Conservation (phyloP, 2,329 filamentous ascomycete species). For the Penicillium sp. region DNA sequence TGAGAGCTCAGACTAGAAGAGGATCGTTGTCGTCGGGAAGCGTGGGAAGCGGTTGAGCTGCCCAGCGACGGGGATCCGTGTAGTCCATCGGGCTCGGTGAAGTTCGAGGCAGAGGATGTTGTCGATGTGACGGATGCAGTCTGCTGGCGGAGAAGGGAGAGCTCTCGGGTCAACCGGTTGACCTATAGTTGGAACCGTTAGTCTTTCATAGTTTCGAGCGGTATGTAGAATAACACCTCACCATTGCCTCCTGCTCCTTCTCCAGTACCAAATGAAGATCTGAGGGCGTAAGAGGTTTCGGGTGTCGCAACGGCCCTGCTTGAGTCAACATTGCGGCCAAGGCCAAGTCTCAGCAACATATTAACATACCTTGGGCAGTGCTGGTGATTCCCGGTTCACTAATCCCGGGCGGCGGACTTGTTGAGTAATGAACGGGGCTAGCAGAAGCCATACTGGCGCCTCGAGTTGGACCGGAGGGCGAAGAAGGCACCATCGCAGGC, state of each 20-base stretch:
- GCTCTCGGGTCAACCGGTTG: constrained; percentile 87
- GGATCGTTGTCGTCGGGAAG: constrained; percentile 56
- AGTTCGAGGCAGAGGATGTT: constrained; percentile 54
- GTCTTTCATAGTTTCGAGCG: neutral
- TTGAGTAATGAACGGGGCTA: constrained; percentile 32
- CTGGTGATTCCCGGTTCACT: constrained; percentile 39
- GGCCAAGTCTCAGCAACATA: neutral
- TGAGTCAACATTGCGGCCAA: constrained; percentile 2
- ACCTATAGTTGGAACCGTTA: constrained; percentile 55
- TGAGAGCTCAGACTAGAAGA: constrained; percentile 54
- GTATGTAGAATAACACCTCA: constrained; percentile 44
- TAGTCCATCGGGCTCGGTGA: constrained; percentile 49
- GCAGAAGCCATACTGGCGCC: constrained; percentile 42
- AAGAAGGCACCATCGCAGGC: constrained; percentile 33
- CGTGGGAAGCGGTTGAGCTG: constrained; percentile 52
- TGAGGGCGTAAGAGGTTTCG: constrained; percentile 79
- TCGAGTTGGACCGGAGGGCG: constrained; percentile 39
- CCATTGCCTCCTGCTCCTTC: constrained; percentile 92
- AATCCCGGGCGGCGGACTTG: constrained; percentile 23
- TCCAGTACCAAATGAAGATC: constrained; percentile 88
- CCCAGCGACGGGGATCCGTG: constrained; percentile 44
- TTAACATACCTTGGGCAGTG: constrained; percentile 41
- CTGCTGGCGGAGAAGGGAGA: constrained; percentile 74
- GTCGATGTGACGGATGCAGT: constrained; percentile 63
- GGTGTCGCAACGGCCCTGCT: constrained; percentile 75